Evolutionary conservation across 768 basidiomycete genomes (phyloP), one percentile per base, ranked within the genome.

Genomic region (Russula virescens): DNA sequence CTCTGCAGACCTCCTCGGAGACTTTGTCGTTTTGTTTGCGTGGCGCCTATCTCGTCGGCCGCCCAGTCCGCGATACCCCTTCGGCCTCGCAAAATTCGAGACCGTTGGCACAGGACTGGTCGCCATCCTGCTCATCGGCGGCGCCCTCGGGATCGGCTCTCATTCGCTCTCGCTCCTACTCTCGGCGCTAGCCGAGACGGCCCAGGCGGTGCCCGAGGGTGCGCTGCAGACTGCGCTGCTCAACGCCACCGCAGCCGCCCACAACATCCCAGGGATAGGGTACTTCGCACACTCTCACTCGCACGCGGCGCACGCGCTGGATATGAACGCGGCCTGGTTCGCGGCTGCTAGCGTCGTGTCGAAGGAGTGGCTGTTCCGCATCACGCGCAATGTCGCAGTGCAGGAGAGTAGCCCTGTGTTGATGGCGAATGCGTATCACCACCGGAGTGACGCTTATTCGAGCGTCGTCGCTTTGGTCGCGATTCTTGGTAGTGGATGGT

Each of bases 281-380:
- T 68, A 75, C 60, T 69, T 68, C 7, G 71, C 69, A 18, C 81
- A 84, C 35, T 77, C 73, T 9, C 84, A 90, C 69, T 75, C 76
- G 3, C 84, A 86, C 62, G 75, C 76, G 1, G 75, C 76, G 1
- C 82, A 77, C 43, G 74, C 76, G 6, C 78, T 97, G 6, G 94
- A 97, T 71, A 89, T 92, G 46, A 94, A 98, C 71, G 97, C 97
- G 21, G 94, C 94, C 31, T 98, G 95, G 94, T 95, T 98, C 69
- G 97, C 97, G 9, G 84, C 85, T 1, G 69, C 85, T 23, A 86
- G 91, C 66, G 84, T 98, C 2, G 54, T 92, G 4, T 74, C 81
- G 63, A 99, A 99, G 72, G 97, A 99, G 74, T 98, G 89, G 87
- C 73, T 99, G 14, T 98, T 96, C 74, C 79, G 94, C 47, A 77